Percentiles rank a stretch among this genome's conserved stretches.
phyloP scores from a whole-genome alignment of 176 grass and related monocot species.

The Hordeum marinum region DNA sequence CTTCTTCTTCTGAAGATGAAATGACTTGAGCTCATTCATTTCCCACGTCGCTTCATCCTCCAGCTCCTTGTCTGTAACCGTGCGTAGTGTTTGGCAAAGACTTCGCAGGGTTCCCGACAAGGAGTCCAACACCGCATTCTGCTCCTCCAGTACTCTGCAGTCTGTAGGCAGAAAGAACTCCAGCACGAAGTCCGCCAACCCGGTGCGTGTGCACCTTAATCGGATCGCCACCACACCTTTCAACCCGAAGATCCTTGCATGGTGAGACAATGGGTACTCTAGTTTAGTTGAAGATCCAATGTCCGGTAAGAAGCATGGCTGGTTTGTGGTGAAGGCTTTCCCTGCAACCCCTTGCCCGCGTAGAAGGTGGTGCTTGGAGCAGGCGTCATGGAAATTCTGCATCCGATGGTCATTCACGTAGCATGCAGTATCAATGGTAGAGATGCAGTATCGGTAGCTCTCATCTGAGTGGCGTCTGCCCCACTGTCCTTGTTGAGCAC shows the following conservation, averaged over 20 bases:
- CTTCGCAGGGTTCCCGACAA: rapidly evolving
- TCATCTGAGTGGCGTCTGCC: constrained; percentile 72
- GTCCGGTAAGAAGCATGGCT: constrained; percentile 59
- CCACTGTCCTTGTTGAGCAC: constrained; percentile 66
- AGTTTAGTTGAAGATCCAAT: constrained; percentile 48
- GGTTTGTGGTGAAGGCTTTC: constrained; percentile 67
- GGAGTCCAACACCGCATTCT: rapidly evolving
- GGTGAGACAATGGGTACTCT: constrained; percentile 69
- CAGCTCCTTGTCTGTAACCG: too few species aligned
- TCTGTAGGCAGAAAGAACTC: too few species aligned
- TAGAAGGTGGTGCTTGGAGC: constrained; percentile 76
- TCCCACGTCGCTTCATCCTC: too few species aligned
- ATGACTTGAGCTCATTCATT: too few species aligned
- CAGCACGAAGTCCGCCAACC: constrained; percentile 8
- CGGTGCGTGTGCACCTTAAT: constrained; percentile 48
- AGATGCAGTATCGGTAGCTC: constrained; percentile 60
- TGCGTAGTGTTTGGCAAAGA: too few species aligned
- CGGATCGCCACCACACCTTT: constrained; percentile 72
- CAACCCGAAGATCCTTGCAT: constrained; percentile 67
- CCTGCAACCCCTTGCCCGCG: constrained; percentile 59
- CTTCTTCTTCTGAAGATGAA: not conserved
- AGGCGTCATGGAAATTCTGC: constrained; percentile 53
- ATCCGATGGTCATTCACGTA: constrained; percentile 58
- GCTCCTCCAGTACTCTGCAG: too few species aligned
- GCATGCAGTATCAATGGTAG: constrained; percentile 55